Conservation (phyloP, 805 yeast genomes). For the Kazachstania africana region DNA sequence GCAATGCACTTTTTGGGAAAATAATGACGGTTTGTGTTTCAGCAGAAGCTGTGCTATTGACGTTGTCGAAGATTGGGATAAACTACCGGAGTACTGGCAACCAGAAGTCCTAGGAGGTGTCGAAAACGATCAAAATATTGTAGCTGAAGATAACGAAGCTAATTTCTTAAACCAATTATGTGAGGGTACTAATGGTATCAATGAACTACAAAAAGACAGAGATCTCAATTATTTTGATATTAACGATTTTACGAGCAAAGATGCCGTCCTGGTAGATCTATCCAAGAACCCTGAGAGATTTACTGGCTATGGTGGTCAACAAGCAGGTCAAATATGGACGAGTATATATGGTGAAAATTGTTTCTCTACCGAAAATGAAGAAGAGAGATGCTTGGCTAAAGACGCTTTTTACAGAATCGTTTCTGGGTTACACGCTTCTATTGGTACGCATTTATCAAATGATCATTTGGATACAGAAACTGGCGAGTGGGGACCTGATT, state of each 20-base stretch:
- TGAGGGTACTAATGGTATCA: conserved; percentile 12
- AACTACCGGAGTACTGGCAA: conserved; percentile 60
- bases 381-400: conserved; percentile 68
- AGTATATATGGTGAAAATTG: conserved; percentile 89
- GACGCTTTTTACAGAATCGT: conserved; percentile 76
- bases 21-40: conserved; percentile 68
- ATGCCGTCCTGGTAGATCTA: conserved; percentile 75
- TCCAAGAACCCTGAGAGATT: conserved; percentile 88
- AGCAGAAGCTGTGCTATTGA: conserved; percentile 87
- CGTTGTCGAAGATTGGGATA: conserved; percentile 60
- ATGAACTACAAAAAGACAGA: conserved; percentile 5
- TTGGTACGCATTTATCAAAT: conserved; percentile 83
- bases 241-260: conserved; percentile 45
- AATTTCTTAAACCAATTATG: conserved; percentile 30
- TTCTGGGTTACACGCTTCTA: conserved; percentile 91
- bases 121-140: conserved; percentile 20
- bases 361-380: conserved; percentile 39
- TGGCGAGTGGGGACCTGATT: conserved; percentile 75
- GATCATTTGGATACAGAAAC: conserved; percentile 64
- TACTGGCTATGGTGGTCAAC: conserved; percentile 92
- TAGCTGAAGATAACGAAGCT: conserved; percentile 22
- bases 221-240: conserved; percentile 61
- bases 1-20: conserved; percentile 80
- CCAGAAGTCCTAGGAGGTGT: conserved; percentile 49
- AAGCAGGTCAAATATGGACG: conserved; percentile 85